Conservation (phyloP, 768 basidiomycete species). For the Peribolospora kevripleyi region DNA sequence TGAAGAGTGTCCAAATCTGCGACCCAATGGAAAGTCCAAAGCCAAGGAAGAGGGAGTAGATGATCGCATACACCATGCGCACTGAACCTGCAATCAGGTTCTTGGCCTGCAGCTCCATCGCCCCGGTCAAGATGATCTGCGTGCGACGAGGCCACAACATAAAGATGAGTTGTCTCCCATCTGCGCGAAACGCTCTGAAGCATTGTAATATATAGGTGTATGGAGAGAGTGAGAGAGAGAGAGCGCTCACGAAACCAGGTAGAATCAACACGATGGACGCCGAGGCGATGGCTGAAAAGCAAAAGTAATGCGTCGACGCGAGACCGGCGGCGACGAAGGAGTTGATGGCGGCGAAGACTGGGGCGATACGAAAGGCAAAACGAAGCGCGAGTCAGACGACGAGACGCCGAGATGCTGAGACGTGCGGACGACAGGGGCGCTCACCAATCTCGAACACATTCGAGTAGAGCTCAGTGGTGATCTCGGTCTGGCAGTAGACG, state of each 20-base stretch:
- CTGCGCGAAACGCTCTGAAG: too few species aligned
- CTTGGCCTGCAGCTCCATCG: slow-evolving; percentile 52
- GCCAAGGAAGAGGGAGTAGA: slow-evolving; percentile 42
- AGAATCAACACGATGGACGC: slow-evolving; percentile 56
- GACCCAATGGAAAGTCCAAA: slow-evolving; percentile 66
- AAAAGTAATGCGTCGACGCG: slow-evolving; percentile 41
- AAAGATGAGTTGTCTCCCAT: too few species aligned
- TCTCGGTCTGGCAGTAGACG: slow-evolving; percentile 41
- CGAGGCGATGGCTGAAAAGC: slow-evolving; percentile 57
- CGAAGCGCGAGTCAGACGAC: not conserved
- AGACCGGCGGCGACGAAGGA: slow-evolving; percentile 57
- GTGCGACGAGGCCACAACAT: not conserved
- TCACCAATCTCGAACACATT: slow-evolving; percentile 45
- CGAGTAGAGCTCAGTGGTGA: slow-evolving; percentile 50
- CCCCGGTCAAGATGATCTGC: slow-evolving; percentile 22
- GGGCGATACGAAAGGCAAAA: slow-evolving; percentile 12
- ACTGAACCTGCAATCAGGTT: slow-evolving; percentile 69
- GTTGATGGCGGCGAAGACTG: slow-evolving; percentile 53
- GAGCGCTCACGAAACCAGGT: slow-evolving; percentile 25
- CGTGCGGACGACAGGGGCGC: not conserved
- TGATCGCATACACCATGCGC: slow-evolving; percentile 37
- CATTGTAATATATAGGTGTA: not conserved
- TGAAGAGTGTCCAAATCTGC: slow-evolving; percentile 34
- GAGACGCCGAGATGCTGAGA: not conserved
- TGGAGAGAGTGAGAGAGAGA: not conserved